Evolutionary conservation across 2,329 filamentous ascomycete genomes (phyloP).

Genomic region (Aspergillus texensis): DNA sequence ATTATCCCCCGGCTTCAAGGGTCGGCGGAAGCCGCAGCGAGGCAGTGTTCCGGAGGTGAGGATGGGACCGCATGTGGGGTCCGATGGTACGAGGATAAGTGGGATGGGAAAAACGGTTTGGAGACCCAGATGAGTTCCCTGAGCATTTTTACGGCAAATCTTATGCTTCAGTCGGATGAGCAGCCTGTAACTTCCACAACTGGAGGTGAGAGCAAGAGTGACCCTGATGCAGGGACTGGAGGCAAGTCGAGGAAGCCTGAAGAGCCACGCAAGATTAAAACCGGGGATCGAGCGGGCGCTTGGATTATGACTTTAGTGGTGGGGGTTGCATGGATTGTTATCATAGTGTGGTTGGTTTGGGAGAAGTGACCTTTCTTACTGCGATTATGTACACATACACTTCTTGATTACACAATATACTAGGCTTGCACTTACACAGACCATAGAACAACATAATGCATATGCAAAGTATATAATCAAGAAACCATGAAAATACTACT

Average conservation of each 20-base stretch:
- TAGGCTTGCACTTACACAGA: not conserved
- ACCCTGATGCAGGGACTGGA: not conserved
- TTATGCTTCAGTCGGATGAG: constrained; percentile 4
- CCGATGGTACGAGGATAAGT: constrained; percentile 35
- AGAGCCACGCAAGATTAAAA: not conserved
- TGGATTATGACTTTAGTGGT: not conserved
- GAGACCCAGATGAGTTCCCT: constrained; percentile 36
- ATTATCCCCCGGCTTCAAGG: constrained; percentile 54
- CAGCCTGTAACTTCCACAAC: not conserved
- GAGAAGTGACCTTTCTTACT: not conserved
- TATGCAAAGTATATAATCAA: no score
- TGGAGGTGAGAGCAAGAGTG: not conserved
- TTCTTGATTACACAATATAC: not conserved
- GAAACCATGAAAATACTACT: no score
- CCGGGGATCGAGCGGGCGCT: not conserved
- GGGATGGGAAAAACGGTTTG: constrained; percentile 30
- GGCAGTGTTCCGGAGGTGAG: constrained; percentile 52
- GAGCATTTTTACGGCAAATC: constrained; percentile 13
- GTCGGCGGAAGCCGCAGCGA: constrained; percentile 56
- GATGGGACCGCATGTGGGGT: constrained; percentile 36
- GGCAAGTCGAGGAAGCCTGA: not conserved
- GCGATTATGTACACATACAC: not conserved
- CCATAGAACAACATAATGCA: no score
- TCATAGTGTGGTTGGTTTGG: not conserved
- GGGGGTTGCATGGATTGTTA: not conserved